A percentile compares a stretch with the other conserved stretches of the same genome.
These are phyloP conservation scores for Solanum ahanhuiri DNA, from an alignment of 257 asterid species.

Conservation along the genomic window DNA sequence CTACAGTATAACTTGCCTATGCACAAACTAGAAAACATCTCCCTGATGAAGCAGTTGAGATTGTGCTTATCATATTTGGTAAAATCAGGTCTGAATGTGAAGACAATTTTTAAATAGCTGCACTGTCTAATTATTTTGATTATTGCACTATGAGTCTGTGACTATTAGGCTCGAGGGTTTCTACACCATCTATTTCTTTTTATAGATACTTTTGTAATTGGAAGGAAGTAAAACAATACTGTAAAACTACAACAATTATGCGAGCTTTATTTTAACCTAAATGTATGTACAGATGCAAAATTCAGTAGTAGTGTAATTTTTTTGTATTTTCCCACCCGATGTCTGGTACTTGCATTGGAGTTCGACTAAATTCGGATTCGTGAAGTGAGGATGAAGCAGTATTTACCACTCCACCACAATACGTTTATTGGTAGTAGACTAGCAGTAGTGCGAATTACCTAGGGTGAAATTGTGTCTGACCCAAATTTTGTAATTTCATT, in stretches of 20 bases:
- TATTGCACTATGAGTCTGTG: background rate
- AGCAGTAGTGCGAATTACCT: background rate
- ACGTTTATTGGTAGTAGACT: too few relatives aligned
- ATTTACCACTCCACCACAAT: background rate
- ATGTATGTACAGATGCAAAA: background rate
- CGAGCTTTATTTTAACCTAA: background rate
- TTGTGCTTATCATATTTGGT: background rate
- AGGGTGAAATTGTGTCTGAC: background rate
- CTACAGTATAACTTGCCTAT: background rate
- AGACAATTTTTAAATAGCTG: background rate
- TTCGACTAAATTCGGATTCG: too few relatives aligned
- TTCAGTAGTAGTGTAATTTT: background rate
- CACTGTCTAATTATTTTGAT: background rate
- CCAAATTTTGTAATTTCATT: background rate
- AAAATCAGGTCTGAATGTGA: background rate
- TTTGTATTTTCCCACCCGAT: too few relatives aligned
- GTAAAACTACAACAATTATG: background rate
- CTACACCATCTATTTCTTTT: background rate
- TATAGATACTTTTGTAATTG: background rate
- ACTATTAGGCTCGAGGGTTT: background rate
- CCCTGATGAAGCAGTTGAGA: background rate
- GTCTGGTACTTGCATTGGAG: background rate
- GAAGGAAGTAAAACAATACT: background rate
- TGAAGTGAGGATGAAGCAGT: background rate
- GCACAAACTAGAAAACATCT: background rate